Conservation (phyloP, 768 basidiomycete genomes). For the Collybia sp. region DNA sequence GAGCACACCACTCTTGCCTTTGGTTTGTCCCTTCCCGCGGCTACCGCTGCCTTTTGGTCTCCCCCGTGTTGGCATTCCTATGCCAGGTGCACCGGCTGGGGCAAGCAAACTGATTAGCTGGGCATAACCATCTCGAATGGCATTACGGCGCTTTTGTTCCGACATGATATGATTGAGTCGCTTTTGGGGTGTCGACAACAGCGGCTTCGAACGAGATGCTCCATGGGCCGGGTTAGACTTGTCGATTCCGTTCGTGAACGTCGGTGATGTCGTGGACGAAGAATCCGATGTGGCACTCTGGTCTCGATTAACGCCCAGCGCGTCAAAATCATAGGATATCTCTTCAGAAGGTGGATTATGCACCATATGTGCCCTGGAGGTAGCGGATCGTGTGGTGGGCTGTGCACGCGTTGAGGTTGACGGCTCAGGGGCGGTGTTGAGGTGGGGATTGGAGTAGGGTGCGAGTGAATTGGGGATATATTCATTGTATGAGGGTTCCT, state of each 20-base stretch:
- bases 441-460: slow-evolving; percentile 46
- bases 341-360: slow-evolving; percentile 15
- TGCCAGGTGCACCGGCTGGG: slow-evolving; percentile 64
- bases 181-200: slow-evolving; percentile 82
- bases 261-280: slow-evolving; percentile 14
- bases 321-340: slow-evolving; percentile 11
- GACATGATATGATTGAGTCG: slow-evolving; percentile 92
- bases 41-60: slow-evolving; percentile 77
- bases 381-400: slow-evolving; percentile 19
- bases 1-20: slow-evolving; percentile 87
- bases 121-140: slow-evolving; percentile 86
- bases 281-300: slow-evolving; percentile 24
- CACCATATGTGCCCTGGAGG: slow-evolving; percentile 19
- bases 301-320: slow-evolving; percentile 15
- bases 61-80: slow-evolving; percentile 74
- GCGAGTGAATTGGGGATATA: slow-evolving; percentile 21
- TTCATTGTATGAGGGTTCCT: slow-evolving; percentile 26
- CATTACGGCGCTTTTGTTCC: slow-evolving; percentile 90
- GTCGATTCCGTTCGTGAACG: too few species aligned
- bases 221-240: slow-evolving; percentile 6
- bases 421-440: slow-evolving; percentile 36
- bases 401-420: slow-evolving; percentile 31
- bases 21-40: slow-evolving; percentile 61
- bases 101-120: slow-evolving; percentile 80
- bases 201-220: slow-evolving; percentile 46